phyloP scores from a whole-genome alignment of 169 alveolate genomes.

The Eimeria praecox region DNA sequence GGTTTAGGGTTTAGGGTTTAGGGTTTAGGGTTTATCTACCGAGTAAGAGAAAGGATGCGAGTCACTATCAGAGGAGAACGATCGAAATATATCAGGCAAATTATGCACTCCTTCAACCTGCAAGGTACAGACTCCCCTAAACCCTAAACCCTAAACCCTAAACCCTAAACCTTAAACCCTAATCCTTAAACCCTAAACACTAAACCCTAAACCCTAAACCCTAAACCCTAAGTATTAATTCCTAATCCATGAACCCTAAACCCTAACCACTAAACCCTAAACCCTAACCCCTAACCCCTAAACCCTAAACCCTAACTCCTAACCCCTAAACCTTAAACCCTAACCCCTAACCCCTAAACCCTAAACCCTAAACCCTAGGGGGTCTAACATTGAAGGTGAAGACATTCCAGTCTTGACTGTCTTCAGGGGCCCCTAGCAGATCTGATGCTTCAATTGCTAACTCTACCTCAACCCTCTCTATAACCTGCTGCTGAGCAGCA shows the following conservation, averaged over 20 bases:
- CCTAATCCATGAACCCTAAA: too few relatives aligned
- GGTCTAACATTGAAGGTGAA: conserved; percentile 33
- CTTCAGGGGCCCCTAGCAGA: conserved; percentile 53
- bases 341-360: not conserved
- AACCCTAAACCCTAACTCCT: not conserved
- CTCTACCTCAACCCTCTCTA: not conserved
- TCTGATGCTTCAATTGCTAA: not conserved
- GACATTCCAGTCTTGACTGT: conserved; percentile 68
- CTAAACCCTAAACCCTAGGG: not conserved
- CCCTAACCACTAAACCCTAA: conserved; percentile 17
- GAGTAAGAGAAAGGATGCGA: conserved; percentile 4
- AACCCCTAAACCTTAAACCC: conserved; percentile 23
- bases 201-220: not conserved
- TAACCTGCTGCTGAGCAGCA: not conserved
- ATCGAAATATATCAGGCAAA: not conserved
- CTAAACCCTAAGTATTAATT: too few relatives aligned
- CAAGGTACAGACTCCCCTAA: not conserved
- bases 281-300: not conserved
- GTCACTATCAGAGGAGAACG: not conserved
- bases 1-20: not conserved
- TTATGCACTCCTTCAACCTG: not conserved
- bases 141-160: not conserved
- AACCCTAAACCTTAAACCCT: conserved; percentile 28
- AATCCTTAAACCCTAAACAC: not conserved
- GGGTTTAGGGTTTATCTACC: not conserved